Evolutionary conservation across 208 protist genomes (phyloP), one percentile per base, ranked within the genome.

Genomic region (Wallacemonas collosoma): DNA sequence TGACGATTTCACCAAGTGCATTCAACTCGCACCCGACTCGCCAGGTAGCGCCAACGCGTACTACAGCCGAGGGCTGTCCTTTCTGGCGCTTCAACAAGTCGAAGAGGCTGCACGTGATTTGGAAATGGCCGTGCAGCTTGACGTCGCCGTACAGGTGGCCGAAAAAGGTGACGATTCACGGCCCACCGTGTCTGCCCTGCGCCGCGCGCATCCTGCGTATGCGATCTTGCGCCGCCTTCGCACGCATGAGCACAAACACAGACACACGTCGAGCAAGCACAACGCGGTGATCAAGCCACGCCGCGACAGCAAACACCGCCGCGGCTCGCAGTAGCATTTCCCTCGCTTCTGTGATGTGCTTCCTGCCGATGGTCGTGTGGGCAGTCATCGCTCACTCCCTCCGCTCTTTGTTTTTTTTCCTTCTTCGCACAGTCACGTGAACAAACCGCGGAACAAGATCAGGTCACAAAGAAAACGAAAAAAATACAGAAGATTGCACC

Each of bases 51-150:
- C 88, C 6, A 91, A 92, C 72, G 91, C 93, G 6, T 93, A 93
- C 73, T 95, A 95, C 82, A 95, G 91, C 72, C 85, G 94, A 47
- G 94, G 89, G 36, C 77, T 77, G 3, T 87, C 89, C 8, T 77
- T 70, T 12, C 60, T 79, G 72, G 66, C 74, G 60, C 63, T 85
- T 51, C 41, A 69, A 8, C 72, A 76, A 51, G 61, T 70, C 36
- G 68, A 60, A 8, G 68, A 74, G 44, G 80, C 80, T 2, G 41
- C 50, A 5, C 65, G 26, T 4, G 78, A 82, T 43, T 44, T 82
- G 48, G 62, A 76, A 36, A 12, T 68, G 65, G 78, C 73, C 36
- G 17, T 82, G 45, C 26, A 43, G 56, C 48, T 78, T 38, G 68
- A 71, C 26, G 41, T 77, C 14, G 72, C 26, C 11, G 50, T 51